Evolutionary conservation across 2,329 filamentous ascomycete species (phyloP).

Genomic region (Phaeophleospora eucalypticola): DNA sequence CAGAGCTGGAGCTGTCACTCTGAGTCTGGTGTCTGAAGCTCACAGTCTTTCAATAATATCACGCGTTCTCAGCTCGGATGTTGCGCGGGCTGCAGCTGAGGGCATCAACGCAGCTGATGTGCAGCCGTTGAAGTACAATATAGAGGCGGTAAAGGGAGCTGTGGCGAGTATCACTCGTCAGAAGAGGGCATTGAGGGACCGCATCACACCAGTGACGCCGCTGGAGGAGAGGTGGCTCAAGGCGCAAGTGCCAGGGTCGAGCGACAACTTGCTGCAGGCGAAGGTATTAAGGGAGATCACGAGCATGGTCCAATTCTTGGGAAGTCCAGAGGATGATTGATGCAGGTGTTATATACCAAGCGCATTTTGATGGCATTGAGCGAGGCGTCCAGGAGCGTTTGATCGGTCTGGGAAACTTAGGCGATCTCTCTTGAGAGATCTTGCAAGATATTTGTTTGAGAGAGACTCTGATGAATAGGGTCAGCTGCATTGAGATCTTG

Average conservation of each 20-base stretch:
- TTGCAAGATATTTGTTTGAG: too few species aligned
- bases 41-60: conserved; percentile 75
- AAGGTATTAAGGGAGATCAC: conserved; percentile 68
- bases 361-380: neutral
- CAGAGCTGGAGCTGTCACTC: conserved; percentile 61
- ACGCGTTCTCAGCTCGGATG: conserved; percentile 65
- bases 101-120: conserved; percentile 60
- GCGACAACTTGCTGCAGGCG: conserved; percentile 63
- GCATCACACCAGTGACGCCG: conserved; percentile 68
- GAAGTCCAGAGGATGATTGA: neutral
- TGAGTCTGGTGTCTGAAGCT: conserved; percentile 70
- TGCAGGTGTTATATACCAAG: neutral
- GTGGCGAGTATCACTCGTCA: conserved; percentile 70
- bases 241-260: conserved; percentile 39
- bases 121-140: conserved; percentile 70
- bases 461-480: too few species aligned
- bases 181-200: conserved; percentile 63
- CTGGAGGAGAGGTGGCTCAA: conserved; percentile 63
- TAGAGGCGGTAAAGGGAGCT: conserved; percentile 68
- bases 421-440: too few species aligned
- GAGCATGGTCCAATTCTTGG: conserved; percentile 35
- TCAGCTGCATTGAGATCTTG: too few species aligned
- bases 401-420: neutral
- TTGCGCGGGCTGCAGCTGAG: conserved; percentile 58
- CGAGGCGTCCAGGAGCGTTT: neutral